Conservation (phyloP, 352 stramenopile species). For the Pythium sukuiense region DNA sequence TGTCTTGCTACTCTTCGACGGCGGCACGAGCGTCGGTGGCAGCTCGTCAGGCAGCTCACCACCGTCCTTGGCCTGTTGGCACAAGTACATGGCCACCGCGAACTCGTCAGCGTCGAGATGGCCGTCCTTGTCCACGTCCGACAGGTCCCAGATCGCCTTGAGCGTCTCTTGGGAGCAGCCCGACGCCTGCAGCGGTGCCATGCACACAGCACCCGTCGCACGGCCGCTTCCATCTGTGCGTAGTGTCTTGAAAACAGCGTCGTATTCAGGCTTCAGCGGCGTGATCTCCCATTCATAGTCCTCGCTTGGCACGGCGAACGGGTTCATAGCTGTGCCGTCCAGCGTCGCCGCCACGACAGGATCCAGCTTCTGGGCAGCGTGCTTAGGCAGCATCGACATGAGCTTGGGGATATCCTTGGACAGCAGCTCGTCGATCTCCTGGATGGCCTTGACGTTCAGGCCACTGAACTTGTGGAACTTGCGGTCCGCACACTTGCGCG, state of each 20-base stretch:
- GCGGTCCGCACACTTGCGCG: slow-evolving; percentile 68
- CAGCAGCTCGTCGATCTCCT: slow-evolving; percentile 98
- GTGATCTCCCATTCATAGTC: slow-evolving; percentile 65
- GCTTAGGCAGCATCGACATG: slow-evolving; percentile 76
- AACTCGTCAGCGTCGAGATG: slow-evolving; percentile 90
- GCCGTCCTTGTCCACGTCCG: slow-evolving; percentile 89
- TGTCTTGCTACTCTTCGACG: slow-evolving; percentile 37
- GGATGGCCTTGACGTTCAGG: slow-evolving; percentile 93
- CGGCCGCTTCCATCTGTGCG: slow-evolving; percentile 51
- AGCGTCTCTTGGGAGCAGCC: slow-evolving; percentile 67
- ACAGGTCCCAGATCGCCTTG: slow-evolving; percentile 89
- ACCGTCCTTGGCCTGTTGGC: slow-evolving; percentile 68
- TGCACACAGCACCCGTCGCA: slow-evolving; percentile 69
- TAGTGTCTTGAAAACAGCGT: slow-evolving; percentile 81
- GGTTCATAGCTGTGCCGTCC: slow-evolving; percentile 29
- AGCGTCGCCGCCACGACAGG: background rate
- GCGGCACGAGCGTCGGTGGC: slow-evolving; percentile 52
- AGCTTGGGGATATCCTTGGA: slow-evolving; percentile 95
- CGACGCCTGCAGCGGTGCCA: slow-evolving; percentile 72
- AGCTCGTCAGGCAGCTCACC: slow-evolving; percentile 68
- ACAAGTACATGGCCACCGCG: slow-evolving; percentile 90
- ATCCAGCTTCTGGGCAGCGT: slow-evolving; percentile 32
- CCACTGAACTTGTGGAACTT: slow-evolving; percentile 93
- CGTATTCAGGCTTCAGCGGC: slow-evolving; percentile 73
- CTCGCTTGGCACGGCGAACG: slow-evolving; percentile 28